These are phyloP conservation scores for Mortierella sp. DNA, from an alignment of 371 early-diverging fungal species.

Conservation along the genomic window DNA sequence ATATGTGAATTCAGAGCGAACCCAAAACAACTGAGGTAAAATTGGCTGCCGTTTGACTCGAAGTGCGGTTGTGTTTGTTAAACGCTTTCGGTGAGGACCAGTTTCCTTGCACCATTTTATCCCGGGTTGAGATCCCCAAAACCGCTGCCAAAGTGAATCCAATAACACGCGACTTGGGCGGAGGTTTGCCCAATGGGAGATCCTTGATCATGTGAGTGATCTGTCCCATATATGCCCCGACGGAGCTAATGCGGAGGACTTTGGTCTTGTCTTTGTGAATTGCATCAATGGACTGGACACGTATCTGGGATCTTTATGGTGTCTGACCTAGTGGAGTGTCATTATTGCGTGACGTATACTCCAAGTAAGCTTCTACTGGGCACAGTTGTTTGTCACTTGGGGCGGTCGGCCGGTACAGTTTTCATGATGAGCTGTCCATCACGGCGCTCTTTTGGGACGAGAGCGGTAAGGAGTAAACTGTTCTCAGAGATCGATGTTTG, in stretches of 20 bases:
- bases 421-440: neutral
- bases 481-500: too few relatives aligned
- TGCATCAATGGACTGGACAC: too few relatives aligned
- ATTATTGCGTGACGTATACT: neutral
- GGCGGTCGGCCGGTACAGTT: neutral
- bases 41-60: neutral
- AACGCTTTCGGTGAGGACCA: neutral
- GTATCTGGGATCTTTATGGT: too few relatives aligned
- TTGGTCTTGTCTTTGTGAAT: too few relatives aligned
- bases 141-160: neutral
- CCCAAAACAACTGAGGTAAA: neutral
- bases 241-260: too few relatives aligned
- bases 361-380: neutral
- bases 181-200: too few relatives aligned
- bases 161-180: too few relatives aligned
- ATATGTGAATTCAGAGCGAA: conserved; percentile 1
- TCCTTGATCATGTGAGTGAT: too few relatives aligned
- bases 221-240: too few relatives aligned
- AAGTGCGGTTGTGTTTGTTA: neutral
- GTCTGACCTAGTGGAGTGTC: too few relatives aligned
- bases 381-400: neutral
- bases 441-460: neutral
- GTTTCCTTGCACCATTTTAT: neutral
- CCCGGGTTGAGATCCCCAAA: neutral
- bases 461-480: too few relatives aligned